A percentile compares a stretch with the other conserved stretches of the same genome.
Evolutionary conservation across 1,139 yeast genomes (phyloP).

Genomic region (Scheffersomyces stambukii): DNA sequence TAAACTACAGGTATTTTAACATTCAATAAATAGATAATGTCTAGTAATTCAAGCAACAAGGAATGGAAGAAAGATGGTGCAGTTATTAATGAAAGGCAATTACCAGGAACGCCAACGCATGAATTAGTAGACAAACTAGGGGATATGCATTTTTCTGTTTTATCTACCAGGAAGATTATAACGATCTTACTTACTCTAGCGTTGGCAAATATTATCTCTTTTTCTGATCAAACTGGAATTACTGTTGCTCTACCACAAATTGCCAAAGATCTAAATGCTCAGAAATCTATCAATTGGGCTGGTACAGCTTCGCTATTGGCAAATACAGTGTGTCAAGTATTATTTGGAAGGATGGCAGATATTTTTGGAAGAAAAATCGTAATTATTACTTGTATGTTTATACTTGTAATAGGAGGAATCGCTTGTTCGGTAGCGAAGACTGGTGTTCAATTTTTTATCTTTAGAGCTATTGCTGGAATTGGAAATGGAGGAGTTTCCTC

Average conservation of each 20-base stretch:
- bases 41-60: too few species aligned
- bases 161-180: constrained; percentile 28
- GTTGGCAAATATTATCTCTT: constrained; percentile 20
- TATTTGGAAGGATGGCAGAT: constrained; percentile 41
- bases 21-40: too few species aligned
- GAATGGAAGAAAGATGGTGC: too few species aligned
- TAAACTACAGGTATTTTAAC: too few species aligned
- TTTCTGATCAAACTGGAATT: constrained; percentile 44
- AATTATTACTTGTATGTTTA: constrained; percentile 25
- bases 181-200: constrained; percentile 24
- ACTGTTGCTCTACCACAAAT: constrained; percentile 36
- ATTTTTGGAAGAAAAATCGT: constrained; percentile 43
- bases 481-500: constrained; percentile 45
- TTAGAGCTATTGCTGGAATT: constrained; percentile 43
- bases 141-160: constrained; percentile 32
- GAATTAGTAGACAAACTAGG: constrained; percentile 31
- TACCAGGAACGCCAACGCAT: too few species aligned
- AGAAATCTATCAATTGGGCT: constrained; percentile 46
- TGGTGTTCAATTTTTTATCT: constrained; percentile 37
- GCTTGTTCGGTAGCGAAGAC: constrained; percentile 40
- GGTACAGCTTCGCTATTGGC: constrained; percentile 48
- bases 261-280: constrained; percentile 32
- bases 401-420: constrained; percentile 33
- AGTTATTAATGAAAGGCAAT: too few species aligned
- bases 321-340: constrained; percentile 41